A percentile compares a stretch with the other conserved stretches of the same genome.
Evolutionary conservation across 2,329 filamentous ascomycete genomes (phyloP).

Genomic region (Ceratocystis albifundus): DNA sequence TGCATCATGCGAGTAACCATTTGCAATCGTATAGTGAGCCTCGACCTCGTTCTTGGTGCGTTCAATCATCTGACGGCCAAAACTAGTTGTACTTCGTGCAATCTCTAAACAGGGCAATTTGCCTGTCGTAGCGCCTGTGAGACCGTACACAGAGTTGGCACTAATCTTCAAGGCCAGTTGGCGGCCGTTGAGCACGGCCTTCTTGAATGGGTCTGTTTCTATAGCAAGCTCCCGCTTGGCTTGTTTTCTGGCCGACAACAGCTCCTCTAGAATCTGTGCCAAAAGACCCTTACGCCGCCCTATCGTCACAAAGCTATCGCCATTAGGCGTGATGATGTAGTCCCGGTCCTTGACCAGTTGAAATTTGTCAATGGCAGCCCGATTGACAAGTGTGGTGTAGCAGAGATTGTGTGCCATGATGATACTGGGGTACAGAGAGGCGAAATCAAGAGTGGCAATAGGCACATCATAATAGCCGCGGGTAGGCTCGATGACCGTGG

Average conservation of each 20-base stretch:
- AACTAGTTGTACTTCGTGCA: slow-evolving; percentile 92
- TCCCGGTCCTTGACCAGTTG: slow-evolving; percentile 77
- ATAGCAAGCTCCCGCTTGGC: slow-evolving; percentile 81
- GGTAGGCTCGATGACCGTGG: slow-evolving; percentile 91
- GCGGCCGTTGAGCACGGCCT: slow-evolving; percentile 92
- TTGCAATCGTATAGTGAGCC: slow-evolving; percentile 75
- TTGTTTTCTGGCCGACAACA: slow-evolving; percentile 82
- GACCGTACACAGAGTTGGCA: slow-evolving; percentile 93
- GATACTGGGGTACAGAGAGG: slow-evolving; percentile 94
- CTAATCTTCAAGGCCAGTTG: slow-evolving; percentile 93
- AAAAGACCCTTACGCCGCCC: slow-evolving; percentile 86
- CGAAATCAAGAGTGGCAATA: slow-evolving; percentile 95
- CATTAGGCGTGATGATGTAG: slow-evolving; percentile 92
- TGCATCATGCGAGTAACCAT: slow-evolving; percentile 88
- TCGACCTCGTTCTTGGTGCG: slow-evolving; percentile 96
- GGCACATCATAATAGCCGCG: slow-evolving; percentile 91
- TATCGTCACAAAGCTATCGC: slow-evolving; percentile 79
- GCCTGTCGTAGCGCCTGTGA: slow-evolving; percentile 90
- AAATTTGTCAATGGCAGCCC: slow-evolving; percentile 64
- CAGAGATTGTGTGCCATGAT: slow-evolving; percentile 98
- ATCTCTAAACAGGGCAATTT: slow-evolving; percentile 92
- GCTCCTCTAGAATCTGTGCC: slow-evolving; percentile 88
- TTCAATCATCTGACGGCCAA: slow-evolving; percentile 97
- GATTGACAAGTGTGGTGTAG: slow-evolving; percentile 81
- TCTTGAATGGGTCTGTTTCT: slow-evolving; percentile 93